Evolutionary conservation across 129 eudicot species (phyloP).

Genomic region (Rutidosis leptorrhynchoides): DNA sequence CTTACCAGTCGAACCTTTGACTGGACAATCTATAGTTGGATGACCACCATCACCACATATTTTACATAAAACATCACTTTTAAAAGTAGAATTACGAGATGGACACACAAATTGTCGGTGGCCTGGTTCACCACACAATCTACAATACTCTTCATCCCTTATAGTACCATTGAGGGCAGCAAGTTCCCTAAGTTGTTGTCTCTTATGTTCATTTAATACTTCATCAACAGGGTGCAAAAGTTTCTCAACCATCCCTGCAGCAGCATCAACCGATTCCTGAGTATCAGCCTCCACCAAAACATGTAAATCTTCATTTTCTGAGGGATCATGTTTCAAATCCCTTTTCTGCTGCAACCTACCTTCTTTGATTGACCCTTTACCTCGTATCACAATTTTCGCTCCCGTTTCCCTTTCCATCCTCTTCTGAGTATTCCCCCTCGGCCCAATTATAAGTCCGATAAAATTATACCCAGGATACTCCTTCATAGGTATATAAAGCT

Average conservation of each 20-base stretch:
- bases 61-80: constrained; percentile 82
- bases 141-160: constrained; percentile 76
- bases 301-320: constrained; percentile 84
- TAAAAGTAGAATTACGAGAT: constrained; percentile 59
- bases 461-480: constrained; percentile 85
- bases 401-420: constrained; percentile 88
- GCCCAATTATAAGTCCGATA: constrained; percentile 81
- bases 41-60: constrained; percentile 96
- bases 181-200: constrained; percentile 88
- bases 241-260: constrained; percentile 85
- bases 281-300: constrained; percentile 88
- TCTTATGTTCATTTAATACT: constrained; percentile 77
- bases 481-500: constrained; percentile 86
- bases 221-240: constrained; percentile 88
- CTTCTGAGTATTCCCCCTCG: constrained; percentile 87
- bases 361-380: constrained; percentile 83
- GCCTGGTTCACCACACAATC: constrained; percentile 82
- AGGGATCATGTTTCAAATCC: constrained; percentile 63
- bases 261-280: constrained; percentile 81
- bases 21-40: constrained; percentile 86
- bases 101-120: constrained; percentile 85
- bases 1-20: constrained; percentile 75
- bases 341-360: constrained; percentile 75
- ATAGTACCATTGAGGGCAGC: constrained; percentile 92
- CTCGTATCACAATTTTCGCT: constrained; percentile 82